Base-by-base conservation (phyloP, 306 rosid genomes). In the Glycine latifolia region DNA sequence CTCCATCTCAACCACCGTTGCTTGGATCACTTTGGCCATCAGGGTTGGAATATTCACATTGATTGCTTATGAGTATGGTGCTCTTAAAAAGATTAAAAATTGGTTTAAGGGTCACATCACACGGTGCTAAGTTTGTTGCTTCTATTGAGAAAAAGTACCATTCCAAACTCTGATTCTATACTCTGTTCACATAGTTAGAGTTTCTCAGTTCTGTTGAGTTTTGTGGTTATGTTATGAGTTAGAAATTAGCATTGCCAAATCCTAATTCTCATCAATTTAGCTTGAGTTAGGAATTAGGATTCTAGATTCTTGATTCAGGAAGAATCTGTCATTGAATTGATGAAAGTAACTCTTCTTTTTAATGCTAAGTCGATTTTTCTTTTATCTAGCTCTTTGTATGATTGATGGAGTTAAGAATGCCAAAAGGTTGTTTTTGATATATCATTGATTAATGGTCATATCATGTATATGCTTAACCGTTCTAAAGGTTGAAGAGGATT, bases 11-110 rank as follows among this genome's bases (percentile, higher is more conserved):
- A 20, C 20, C 20, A 20, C 20, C 20, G 20, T 20, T 20, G 20
- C 20, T 20, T 20, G 20, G 20, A 20, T 20, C 20, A 43, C 47
- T 43, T 6, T 43, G 9, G 9, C 47, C 4, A 15, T 56, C 5
- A 67, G 81, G 76, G 16, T 77, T 62, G 49, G 49, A 16, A 9
- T 76, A n/a, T 62, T 62, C 47, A 10, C 35, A 47, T 1, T 76
- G 14, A 14, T 76, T 61, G 72, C 72, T 0, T 33, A 48, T 31
- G 26, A 4, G 10, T 61, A 43, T 43, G 47, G 9, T 46, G 48
- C 47, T 58, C 33, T 4, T 16, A 33, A 17, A 58, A 58, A 33
- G 11, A 58, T 16, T 10, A 58, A 16, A 4, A 16, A 16, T 8
- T 20, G 63, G 63, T 16, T 58, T 55, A n/a, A 55, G 12, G 12